Base-by-base conservation (phyloP, 441 rosid species). In the Sinapis alba region DNA sequence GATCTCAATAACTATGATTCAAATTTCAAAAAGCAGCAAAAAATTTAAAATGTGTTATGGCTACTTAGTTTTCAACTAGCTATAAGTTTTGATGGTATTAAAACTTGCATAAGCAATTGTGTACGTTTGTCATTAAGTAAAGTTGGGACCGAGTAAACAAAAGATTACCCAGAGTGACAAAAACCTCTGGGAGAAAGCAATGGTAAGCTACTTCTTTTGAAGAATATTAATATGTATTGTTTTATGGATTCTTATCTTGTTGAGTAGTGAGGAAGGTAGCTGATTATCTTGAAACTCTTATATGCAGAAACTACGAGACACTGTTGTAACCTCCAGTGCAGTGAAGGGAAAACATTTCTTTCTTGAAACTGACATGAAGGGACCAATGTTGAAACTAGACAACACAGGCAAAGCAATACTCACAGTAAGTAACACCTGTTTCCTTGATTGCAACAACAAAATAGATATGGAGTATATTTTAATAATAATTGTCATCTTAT, bases 331-430 rank as follows among this genome's bases (percentile, higher is more conserved):
- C 80, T 59, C 83, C 8, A 88, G 85, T 71, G 59, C 83, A 47
- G 72, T 85, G 19, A 92, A 90, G 70, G 97, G 97, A 58, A 92
- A 94, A 77, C 80, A 85, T 74, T 94, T 94, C 69, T 89, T 94
- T 83, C 94, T 94, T 80, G 99, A 92, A 83, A 75, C 82, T 54
- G 97, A 92, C 80, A 85, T 95, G 67, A 92, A 85, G 77, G 98
- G 98, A 70, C 98, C 98, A 27, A 65, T 79, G 54, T 68, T 92
- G 88, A 94, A 92, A 86, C 96, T 90, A 62, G 97, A 92, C 85
- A 90, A 94, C 74, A 90, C 98, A 51, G 94, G 98, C 81, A 94
- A 92, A 84, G 86, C 96, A 27, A 90, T 88, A 71, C 79, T 95
- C 32, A 95, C 98, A 0, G 96, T 92, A 70, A 85, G 94, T 86